These are phyloP conservation scores for Collariella sp. DNA, from an alignment of 495 filamentous ascomycete species.

Conservation along the genomic window DNA sequence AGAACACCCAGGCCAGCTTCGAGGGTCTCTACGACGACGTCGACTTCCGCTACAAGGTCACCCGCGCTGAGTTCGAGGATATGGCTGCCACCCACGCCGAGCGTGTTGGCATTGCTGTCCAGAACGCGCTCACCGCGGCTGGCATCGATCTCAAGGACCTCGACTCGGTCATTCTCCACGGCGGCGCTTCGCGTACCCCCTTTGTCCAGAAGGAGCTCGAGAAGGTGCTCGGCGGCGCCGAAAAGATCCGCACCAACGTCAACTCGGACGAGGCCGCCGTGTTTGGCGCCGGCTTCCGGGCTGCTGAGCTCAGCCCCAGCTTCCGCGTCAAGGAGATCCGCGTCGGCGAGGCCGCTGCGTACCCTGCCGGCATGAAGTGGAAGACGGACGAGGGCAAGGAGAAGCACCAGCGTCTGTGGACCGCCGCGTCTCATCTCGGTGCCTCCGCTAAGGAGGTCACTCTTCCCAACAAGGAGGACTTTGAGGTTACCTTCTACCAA, in stretches of 20 bases:
- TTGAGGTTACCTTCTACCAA: slow-evolving; percentile 74
- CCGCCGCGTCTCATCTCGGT: slow-evolving; percentile 64
- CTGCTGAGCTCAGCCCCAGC: slow-evolving; percentile 78
- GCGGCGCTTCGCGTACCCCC: slow-evolving; percentile 82
- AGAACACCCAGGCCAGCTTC: slow-evolving; percentile 68
- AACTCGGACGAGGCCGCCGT: slow-evolving; percentile 97
- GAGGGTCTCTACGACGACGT: slow-evolving; percentile 85
- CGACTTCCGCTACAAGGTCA: slow-evolving; percentile 87
- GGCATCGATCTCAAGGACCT: slow-evolving; percentile 66
- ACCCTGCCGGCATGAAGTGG: slow-evolving; percentile 67
- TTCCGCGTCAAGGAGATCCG: slow-evolving; percentile 97
- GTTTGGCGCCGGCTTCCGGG: slow-evolving; percentile 93
- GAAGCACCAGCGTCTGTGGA: slow-evolving; percentile 63
- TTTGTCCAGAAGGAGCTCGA: slow-evolving; percentile 91
- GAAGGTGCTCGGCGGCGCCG: slow-evolving; percentile 55
- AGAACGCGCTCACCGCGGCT: slow-evolving; percentile 65
- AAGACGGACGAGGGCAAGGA: slow-evolving; percentile 55
- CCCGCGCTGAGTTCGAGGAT: slow-evolving; percentile 73
- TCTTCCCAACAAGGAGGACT: slow-evolving; percentile 77
- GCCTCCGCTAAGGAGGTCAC: slow-evolving; percentile 73
- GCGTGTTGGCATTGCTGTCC: slow-evolving; percentile 59
- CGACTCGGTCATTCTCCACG: slow-evolving; percentile 86
- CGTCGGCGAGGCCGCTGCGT: slow-evolving; percentile 61
- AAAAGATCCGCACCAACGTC: slow-evolving; percentile 85
- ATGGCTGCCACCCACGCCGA: slow-evolving; percentile 60